Evolutionary conservation across 2,329 filamentous ascomycete genomes (phyloP).

Genomic region (Calonectria pseudoturangicola): DNA sequence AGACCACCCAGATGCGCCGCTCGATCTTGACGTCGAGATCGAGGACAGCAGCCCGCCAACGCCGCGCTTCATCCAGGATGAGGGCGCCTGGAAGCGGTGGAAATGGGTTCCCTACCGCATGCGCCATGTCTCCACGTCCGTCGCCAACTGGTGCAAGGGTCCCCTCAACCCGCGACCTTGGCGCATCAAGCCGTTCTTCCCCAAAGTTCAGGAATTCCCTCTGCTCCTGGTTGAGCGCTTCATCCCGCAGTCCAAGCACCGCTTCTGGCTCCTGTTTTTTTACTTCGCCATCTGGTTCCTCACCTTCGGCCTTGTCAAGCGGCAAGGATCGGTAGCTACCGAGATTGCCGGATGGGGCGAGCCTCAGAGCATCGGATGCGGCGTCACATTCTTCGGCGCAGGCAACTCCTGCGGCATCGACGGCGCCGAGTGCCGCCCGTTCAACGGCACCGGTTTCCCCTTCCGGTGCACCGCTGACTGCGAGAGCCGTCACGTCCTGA

Average conservation of each 20-base stretch:
- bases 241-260: conserved; percentile 75
- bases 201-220: conserved; percentile 80
- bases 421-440: conserved; percentile 84
- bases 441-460: conserved; percentile 80
- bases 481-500: conserved; percentile 77
- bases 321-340: conserved; percentile 74
- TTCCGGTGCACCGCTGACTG: conserved; percentile 87
- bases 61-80: conserved; percentile 77
- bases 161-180: conserved; percentile 70
- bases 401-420: conserved; percentile 85
- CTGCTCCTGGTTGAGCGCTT: conserved; percentile 77
- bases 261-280: conserved; percentile 73
- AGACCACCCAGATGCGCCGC: conserved; percentile 66
- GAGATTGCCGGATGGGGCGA: conserved; percentile 81
- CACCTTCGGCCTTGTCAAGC: conserved; percentile 81
- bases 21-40: conserved; percentile 64
- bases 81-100: conserved; percentile 67
- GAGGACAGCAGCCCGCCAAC: conserved; percentile 66
- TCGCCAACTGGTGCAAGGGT: conserved; percentile 72
- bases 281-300: conserved; percentile 82
- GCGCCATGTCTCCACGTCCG: conserved; percentile 65
- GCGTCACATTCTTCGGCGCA: conserved; percentile 80
- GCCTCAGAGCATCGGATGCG: conserved; percentile 80
- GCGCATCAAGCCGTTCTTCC: conserved; percentile 77
- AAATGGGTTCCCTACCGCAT: conserved; percentile 76